These are phyloP conservation scores for Euphorbia celastroides DNA, from an alignment of 441 rosid genomes.

Conservation along the genomic window DNA sequence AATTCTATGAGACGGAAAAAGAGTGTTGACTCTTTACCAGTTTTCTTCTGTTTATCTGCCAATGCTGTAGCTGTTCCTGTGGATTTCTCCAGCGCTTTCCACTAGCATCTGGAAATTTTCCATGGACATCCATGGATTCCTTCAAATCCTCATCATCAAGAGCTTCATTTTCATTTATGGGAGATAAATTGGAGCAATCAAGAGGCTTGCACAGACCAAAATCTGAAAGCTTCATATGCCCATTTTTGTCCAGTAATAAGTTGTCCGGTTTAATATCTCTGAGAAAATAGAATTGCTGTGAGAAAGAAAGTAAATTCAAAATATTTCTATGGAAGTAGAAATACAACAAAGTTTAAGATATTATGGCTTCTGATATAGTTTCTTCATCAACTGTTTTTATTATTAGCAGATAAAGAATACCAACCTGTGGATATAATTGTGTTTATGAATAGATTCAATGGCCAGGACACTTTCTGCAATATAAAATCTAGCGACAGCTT, in stretches of 20 bases:
- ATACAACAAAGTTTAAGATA: constrained; percentile 8
- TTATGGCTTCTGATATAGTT: constrained; percentile 9
- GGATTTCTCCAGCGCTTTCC: constrained; percentile 87
- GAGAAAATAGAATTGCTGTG: constrained; percentile 17
- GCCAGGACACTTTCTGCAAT: constrained; percentile 89
- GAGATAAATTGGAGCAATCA: constrained; percentile 62
- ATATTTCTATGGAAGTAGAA: constrained; percentile 11
- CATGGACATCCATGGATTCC: constrained; percentile 74
- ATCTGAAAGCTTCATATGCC: constrained; percentile 95
- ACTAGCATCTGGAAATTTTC: constrained; percentile 46
- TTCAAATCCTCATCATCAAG: constrained; percentile 61
- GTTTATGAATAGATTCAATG: constrained; percentile 89
- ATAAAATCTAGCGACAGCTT: constrained; percentile 88
- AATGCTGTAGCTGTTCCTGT: constrained; percentile 81
- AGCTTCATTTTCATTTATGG: constrained; percentile 64
- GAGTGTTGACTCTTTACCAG: constrained; percentile 39
- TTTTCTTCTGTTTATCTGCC: constrained; percentile 92
- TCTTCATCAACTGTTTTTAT: neutral
- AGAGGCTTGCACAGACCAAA: constrained; percentile 99
- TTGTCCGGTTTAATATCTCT: constrained; percentile 98
- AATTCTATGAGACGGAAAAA: constrained; percentile 7
- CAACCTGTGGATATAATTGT: constrained; percentile 92
- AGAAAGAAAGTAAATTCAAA: constrained; percentile 12
- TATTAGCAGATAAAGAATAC: constrained; percentile 9
- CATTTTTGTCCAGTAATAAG: constrained; percentile 78